Percentiles rank a stretch among this genome's conserved stretches.
Evolutionary conservation across 371 early-diverging fungal species (phyloP).

Genomic region (Synchytrium microbalum): DNA sequence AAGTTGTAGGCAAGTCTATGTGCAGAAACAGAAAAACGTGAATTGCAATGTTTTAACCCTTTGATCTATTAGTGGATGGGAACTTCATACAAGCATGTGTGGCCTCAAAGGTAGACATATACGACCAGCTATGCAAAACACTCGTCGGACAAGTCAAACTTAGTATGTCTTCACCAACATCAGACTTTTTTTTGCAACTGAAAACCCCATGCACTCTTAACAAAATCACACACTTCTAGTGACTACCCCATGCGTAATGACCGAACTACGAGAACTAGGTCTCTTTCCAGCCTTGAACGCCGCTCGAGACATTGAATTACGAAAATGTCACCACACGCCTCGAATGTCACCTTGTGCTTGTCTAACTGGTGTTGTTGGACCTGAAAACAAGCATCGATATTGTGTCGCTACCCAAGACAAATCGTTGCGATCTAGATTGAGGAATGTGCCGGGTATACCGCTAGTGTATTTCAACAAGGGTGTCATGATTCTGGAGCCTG

Average conservation of each 20-base stretch:
- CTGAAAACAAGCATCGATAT: slow-evolving; percentile 67
- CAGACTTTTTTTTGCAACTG: not conserved
- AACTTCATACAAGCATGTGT: slow-evolving; percentile 59
- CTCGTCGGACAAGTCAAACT: slow-evolving; percentile 50
- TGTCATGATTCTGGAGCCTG: slow-evolving; percentile 75
- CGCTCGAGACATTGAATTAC: slow-evolving; percentile 62
- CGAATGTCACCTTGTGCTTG: slow-evolving; percentile 65
- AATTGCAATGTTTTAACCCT: not conserved
- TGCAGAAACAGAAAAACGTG: too few species aligned
- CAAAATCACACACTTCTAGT: slow-evolving; percentile 36
- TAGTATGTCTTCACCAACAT: slow-evolving; percentile 34
- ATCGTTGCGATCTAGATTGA: slow-evolving; percentile 53
- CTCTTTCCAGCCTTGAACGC: slow-evolving; percentile 47
- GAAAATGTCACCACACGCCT: slow-evolving; percentile 60
- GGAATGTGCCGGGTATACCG: slow-evolving; percentile 75
- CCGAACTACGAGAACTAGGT: slow-evolving; percentile 60
- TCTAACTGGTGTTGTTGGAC: slow-evolving; percentile 57
- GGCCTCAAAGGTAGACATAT: slow-evolving; percentile 48
- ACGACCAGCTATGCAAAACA: slow-evolving; percentile 45
- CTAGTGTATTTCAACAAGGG: slow-evolving; percentile 70
- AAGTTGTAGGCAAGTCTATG: slow-evolving; percentile 64
- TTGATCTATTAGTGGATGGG: slow-evolving; percentile 53
- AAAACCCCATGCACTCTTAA: slow-evolving; percentile 4
- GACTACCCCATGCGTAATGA: slow-evolving; percentile 71
- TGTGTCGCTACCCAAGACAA: slow-evolving; percentile 74